phyloP scores from a whole-genome alignment of 176 grass and related monocot genomes.

The Triticum dicoccoides region DNA sequence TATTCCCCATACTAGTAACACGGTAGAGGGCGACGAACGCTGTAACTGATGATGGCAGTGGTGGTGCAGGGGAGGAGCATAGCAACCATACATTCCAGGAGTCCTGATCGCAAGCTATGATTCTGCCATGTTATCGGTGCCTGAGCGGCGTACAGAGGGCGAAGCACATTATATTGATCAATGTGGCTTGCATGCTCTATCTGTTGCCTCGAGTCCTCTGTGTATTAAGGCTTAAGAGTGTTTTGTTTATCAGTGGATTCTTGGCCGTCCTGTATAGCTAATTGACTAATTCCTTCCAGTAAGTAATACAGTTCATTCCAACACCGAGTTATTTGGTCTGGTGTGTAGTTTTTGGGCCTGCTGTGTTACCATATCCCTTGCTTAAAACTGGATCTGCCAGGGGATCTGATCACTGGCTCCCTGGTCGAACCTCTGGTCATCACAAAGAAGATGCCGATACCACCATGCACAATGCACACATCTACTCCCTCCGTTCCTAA shows the following conservation, averaged over 20 bases:
- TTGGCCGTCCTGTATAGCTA: constrained; percentile 21
- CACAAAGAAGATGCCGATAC: not conserved
- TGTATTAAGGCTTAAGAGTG: not conserved
- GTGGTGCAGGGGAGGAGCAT: constrained; percentile 35
- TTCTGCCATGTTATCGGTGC: not conserved
- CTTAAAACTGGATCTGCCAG: not conserved
- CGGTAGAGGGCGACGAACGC: constrained; percentile 39
- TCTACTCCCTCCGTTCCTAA: too few species aligned
- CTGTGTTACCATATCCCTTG: not conserved
- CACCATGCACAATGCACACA: too few species aligned
- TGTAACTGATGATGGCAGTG: not conserved
- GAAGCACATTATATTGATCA: not conserved
- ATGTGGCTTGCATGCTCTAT: not conserved
- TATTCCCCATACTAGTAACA: constrained; percentile 53
- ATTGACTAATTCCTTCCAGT: not conserved
- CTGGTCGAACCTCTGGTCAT: not conserved
- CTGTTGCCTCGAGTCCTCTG: not conserved
- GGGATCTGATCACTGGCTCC: not conserved
- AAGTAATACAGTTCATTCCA: not conserved
- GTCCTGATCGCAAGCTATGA: constrained; percentile 19
- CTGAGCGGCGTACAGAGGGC: not conserved
- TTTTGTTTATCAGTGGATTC: not conserved
- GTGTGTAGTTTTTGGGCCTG: not conserved
- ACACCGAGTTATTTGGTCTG: not conserved
- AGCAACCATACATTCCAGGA: constrained; percentile 46